Evolutionary conservation across 176 grass and related monocot genomes (phyloP), one percentile per base, ranked within the genome.

Genomic region (Carex scoparia): DNA sequence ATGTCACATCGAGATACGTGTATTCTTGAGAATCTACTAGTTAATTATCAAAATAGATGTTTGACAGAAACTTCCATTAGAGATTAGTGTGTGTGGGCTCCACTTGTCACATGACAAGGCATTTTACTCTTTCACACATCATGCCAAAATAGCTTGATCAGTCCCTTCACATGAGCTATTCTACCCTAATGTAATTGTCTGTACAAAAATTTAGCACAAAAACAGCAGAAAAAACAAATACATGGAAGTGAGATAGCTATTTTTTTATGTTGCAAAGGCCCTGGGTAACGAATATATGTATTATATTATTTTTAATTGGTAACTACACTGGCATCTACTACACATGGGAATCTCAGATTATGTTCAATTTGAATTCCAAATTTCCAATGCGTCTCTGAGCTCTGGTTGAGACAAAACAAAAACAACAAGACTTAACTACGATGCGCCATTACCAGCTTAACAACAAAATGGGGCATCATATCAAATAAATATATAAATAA

Each of bases 61-160:
- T 62, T 81, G 55, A 81, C 40, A 81, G 78, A 61, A 62, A 81
- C 78, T 81, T 81, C 78, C 78, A 81, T 38, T 62, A 62, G 6
- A 61, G 78, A 62, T 81, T 18, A 61, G 78, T 58, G 78, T n/a
- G 33, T 56, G 53, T 23, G 53, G 78, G 56, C 14, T 4, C 78
- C 56, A 40, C 30, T 60, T 18, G 38, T 81, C 78, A 81, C 78
- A 81, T 81, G 78, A 10, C 19, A 31, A 76, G 44, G 56, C 32
- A 44, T 81, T 42, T 81, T 81, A 10, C 33, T 23, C 10, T 8
- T 59, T 61, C 15, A 13, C 71, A 81, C 10, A 81, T 38, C 30
- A 42, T 62, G 56, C 56, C 55, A 81, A 81, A 61, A 18, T 3
- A 51, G 28, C 58, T 62, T 44, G 13, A 70, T 42, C 78, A 62